A percentile compares a stretch with the other conserved stretches of the same genome.
Conservation (phyloP, 371 early-diverging fungal genomes). For the Umbelopsis sp. region DNA sequence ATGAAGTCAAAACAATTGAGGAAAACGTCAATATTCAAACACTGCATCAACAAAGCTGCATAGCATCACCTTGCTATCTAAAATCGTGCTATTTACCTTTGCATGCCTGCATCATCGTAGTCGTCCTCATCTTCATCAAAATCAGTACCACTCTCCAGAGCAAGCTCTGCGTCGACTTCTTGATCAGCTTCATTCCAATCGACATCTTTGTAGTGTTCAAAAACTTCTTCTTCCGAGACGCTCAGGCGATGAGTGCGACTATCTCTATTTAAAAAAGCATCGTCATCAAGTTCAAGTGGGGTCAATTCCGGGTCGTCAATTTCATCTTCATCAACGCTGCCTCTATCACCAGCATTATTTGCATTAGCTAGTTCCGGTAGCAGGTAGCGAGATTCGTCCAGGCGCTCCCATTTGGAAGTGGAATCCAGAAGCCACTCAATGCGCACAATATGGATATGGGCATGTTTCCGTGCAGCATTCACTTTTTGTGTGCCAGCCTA, state of each 20-base stretch:
- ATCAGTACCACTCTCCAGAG: constrained; percentile 54
- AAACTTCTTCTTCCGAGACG: constrained; percentile 44
- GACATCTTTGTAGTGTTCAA: constrained; percentile 48
- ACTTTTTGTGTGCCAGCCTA: constrained; percentile 64
- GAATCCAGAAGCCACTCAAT: constrained; percentile 69
- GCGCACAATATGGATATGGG: constrained; percentile 53
- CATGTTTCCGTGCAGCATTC: constrained; percentile 50
- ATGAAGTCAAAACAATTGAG: background rate
- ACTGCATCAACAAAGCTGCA: constrained; percentile 30
- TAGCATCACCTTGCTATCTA: constrained; percentile 23
- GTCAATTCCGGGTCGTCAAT: constrained; percentile 41
- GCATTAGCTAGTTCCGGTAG: constrained; percentile 34
- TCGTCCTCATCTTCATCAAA: constrained; percentile 39
- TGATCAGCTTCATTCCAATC: constrained; percentile 61
- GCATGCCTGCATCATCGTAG: constrained; percentile 9
- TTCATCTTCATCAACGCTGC: constrained; percentile 32
- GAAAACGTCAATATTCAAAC: no score
- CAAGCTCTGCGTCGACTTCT: constrained; percentile 63
- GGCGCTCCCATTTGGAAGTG: constrained; percentile 57
- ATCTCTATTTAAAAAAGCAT: constrained; percentile 26
- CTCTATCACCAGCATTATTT: constrained; percentile 23
- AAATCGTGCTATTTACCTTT: constrained; percentile 20
- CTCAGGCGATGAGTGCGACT: constrained; percentile 34
- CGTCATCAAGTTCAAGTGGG: constrained; percentile 40
- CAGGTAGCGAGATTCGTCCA: constrained; percentile 58